Percentiles rank a stretch among this genome's conserved stretches.
Conservation (phyloP, 2,329 filamentous ascomycete genomes). For the Epichloe bromicola region DNA sequence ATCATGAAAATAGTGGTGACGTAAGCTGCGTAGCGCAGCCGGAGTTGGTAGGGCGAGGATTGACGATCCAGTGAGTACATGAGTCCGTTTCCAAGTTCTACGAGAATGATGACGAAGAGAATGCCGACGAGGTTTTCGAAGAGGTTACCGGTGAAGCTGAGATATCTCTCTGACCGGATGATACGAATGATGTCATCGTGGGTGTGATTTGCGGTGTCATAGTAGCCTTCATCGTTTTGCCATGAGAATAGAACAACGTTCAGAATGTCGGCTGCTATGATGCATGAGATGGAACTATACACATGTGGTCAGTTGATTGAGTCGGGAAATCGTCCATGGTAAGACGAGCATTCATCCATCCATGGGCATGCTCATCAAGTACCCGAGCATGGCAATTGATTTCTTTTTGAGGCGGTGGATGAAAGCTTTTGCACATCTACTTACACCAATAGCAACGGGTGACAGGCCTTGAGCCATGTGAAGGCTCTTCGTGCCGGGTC, state of each 20-base stretch:
- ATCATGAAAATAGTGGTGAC: neutral
- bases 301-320: neutral
- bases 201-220: conserved; percentile 4
- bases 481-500: conserved; percentile 5
- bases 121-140: conserved; percentile 5
- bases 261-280: conserved; percentile 4
- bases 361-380: no score
- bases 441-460: conserved; percentile 4
- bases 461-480: conserved; percentile 5
- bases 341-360: no score
- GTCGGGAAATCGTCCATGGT: no score
- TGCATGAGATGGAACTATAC: conserved; percentile 5
- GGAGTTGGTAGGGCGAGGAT: conserved; percentile 2
- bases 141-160: conserved; percentile 7
- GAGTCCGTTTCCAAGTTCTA: conserved; percentile 6
- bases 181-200: conserved; percentile 6
- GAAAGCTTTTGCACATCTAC: neutral
- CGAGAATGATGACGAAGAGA: conserved; percentile 2
- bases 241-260: conserved; percentile 6
- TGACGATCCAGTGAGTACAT: conserved; percentile 3
- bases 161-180: conserved; percentile 5
- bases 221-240: conserved; percentile 6
- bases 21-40: conserved; percentile 2
- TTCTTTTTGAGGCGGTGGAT: neutral
- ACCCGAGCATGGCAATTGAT: neutral